Evolutionary conservation across 805 yeast genomes (phyloP).

Genomic region (Candida alai): DNA sequence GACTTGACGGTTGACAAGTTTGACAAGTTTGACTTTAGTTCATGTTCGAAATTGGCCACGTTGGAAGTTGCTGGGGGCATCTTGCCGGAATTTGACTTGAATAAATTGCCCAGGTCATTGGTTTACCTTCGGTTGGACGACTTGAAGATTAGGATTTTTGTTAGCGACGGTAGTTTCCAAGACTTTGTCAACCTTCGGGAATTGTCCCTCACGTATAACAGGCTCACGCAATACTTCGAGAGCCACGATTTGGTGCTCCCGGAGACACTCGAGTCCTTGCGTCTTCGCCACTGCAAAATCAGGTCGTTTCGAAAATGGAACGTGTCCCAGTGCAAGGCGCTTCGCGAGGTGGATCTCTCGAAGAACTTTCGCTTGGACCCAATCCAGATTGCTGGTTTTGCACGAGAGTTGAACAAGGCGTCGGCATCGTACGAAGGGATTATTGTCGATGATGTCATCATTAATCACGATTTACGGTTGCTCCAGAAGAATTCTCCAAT

Average conservation of each 20-base stretch:
- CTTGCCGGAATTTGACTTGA: slow-evolving; percentile 2
- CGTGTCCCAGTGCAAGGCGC: not conserved
- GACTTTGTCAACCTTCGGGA: not conserved
- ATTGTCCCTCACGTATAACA: not conserved
- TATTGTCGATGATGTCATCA: slow-evolving; percentile 1
- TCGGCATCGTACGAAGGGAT: not conserved
- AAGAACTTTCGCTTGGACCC: slow-evolving; percentile 2
- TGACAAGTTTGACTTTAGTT: not conserved
- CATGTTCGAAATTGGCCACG: not conserved
- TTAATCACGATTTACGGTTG: slow-evolving; percentile 2
- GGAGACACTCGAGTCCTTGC: not conserved
- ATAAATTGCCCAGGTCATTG: slow-evolving; percentile 1
- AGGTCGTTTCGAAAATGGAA: not conserved
- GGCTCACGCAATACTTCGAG: not conserved
- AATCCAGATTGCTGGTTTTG: not conserved
- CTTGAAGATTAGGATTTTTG: not conserved
- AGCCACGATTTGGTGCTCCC: not conserved
- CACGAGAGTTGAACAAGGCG: not conserved
- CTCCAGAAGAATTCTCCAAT: slow-evolving; percentile 1
- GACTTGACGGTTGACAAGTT: not conserved
- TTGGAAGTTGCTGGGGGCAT: not conserved
- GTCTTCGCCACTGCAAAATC: not conserved
- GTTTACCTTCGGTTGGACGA: slow-evolving; percentile 1
- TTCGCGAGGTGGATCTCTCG: not conserved
- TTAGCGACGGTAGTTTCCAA: not conserved